These are phyloP conservation scores for Trametes versicolor DNA, from an alignment of 1,284 basidiomycete genomes.

Conservation along the genomic window DNA sequence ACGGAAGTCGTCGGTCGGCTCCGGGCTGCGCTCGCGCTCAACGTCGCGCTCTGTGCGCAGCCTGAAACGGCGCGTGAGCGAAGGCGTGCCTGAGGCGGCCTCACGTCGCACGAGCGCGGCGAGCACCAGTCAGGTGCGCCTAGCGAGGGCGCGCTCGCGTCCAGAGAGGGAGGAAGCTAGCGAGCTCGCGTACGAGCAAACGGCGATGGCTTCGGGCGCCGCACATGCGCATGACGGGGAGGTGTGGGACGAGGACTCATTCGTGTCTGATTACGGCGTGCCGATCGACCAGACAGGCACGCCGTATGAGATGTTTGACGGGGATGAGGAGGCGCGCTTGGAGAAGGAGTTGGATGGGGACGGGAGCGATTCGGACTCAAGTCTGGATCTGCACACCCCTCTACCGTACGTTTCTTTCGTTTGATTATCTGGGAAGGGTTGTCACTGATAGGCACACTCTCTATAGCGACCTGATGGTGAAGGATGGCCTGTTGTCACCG, in stretches of 20 bases:
- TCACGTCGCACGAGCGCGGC: conserved; percentile 27
- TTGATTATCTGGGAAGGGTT: not conserved
- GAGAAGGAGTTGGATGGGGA: conserved; percentile 50
- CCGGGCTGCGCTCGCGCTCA: conserved; percentile 32
- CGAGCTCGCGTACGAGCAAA: conserved; percentile 29
- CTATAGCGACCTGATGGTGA: conserved; percentile 74
- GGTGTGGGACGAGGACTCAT: conserved; percentile 43
- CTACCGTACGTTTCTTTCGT: conserved; percentile 65
- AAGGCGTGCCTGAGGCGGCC: conserved; percentile 21
- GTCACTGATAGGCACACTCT: not conserved
- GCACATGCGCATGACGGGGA: conserved; percentile 20
- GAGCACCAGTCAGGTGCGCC: conserved; percentile 17
- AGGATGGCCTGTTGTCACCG: conserved; percentile 77
- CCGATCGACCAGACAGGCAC: conserved; percentile 40
- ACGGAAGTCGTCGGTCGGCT: conserved; percentile 42
- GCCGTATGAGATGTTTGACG: conserved; percentile 39
- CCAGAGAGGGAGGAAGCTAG: conserved; percentile 19
- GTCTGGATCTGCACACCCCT: conserved; percentile 80
- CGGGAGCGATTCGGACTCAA: conserved; percentile 69
- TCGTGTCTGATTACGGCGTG: conserved; percentile 45
- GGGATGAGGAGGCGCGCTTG: conserved; percentile 42
- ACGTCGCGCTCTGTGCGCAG: conserved; percentile 36
- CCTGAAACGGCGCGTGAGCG: conserved; percentile 34
- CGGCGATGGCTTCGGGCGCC: conserved; percentile 18
- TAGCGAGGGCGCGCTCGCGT: conserved; percentile 18